phyloP scores from a whole-genome alignment of 129 eudicot species.

The Deinandra increscens region DNA sequence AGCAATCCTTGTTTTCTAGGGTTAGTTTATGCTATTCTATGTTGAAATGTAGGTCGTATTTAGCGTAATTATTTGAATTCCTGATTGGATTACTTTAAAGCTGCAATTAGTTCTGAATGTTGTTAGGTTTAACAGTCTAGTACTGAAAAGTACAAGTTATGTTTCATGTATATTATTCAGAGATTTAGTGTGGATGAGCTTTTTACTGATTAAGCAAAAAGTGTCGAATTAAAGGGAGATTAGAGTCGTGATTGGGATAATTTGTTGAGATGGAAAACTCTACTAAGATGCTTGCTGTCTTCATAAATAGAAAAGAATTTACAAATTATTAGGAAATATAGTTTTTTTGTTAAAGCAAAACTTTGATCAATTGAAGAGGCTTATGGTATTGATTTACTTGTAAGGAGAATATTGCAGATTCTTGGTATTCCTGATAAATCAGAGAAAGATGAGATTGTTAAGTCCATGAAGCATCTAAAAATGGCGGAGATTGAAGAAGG shows the following conservation, averaged over 20 bases:
- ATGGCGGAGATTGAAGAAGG: conserved; percentile 86
- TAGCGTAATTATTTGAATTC: not conserved
- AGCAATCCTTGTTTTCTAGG: not conserved
- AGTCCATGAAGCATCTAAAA: conserved; percentile 82
- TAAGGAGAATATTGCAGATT: conserved; percentile 48
- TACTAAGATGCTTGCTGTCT: not conserved
- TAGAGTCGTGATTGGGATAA: conserved; percentile 13
- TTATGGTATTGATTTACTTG: conserved; percentile 12
- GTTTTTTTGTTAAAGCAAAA: not conserved
- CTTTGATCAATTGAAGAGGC: conserved; percentile 12
- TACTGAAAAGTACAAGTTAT: not conserved
- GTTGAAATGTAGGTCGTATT: conserved; percentile 20
- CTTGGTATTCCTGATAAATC: conserved; percentile 81
- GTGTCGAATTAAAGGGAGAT: not conserved
- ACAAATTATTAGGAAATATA: not conserved
- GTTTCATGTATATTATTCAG: not conserved
- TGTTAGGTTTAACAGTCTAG: conserved; percentile 4
- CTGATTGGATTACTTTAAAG: not conserved
- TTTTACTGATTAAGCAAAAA: not conserved
- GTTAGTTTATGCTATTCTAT: not conserved
- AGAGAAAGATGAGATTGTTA: conserved; percentile 93
- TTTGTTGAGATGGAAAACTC: not conserved
- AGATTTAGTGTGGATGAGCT: not conserved
- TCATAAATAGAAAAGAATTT: not conserved
- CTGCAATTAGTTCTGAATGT: conserved; percentile 14